These are phyloP conservation scores for Whalleya microplaca DNA, from an alignment of 2,329 filamentous ascomycete species.

Conservation along the genomic window DNA sequence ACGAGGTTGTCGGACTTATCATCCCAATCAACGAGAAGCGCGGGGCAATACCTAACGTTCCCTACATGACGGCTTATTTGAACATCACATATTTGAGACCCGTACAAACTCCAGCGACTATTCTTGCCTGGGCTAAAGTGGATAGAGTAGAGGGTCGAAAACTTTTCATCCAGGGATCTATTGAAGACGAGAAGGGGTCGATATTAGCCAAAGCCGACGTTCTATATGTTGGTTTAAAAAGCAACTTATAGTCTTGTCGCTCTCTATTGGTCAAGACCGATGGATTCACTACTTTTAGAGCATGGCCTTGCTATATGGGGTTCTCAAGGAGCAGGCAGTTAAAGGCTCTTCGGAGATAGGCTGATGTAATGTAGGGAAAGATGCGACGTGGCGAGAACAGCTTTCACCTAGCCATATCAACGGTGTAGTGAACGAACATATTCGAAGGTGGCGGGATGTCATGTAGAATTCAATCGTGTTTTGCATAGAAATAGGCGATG, in stretches of 20 bases:
- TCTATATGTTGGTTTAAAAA: slow-evolving; percentile 48
- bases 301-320: no score
- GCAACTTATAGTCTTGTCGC: slow-evolving; percentile 4
- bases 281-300: no score
- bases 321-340: no score
- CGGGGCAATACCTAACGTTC: slow-evolving; percentile 13
- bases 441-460: no score
- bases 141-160: slow-evolving; percentile 57
- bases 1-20: slow-evolving; percentile 59
- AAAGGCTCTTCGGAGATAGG: no score
- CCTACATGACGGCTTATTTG: slow-evolving; percentile 55
- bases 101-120: slow-evolving; percentile 50
- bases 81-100: slow-evolving; percentile 59
- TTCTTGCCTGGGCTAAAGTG: slow-evolving; percentile 51
- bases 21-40: slow-evolving; percentile 45
- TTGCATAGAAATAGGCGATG: no score
- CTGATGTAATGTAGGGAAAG: no score
- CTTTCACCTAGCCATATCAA: no score
- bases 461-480: no score
- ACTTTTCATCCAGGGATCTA: slow-evolving; percentile 49
- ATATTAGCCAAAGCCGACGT: slow-evolving; percentile 56
- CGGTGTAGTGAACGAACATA: no score
- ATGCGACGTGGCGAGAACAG: no score
- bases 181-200: slow-evolving; percentile 53
- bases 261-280: neutral